Evolutionary conservation across 768 basidiomycete genomes (phyloP).

Genomic region (Boletellus emodensis): DNA sequence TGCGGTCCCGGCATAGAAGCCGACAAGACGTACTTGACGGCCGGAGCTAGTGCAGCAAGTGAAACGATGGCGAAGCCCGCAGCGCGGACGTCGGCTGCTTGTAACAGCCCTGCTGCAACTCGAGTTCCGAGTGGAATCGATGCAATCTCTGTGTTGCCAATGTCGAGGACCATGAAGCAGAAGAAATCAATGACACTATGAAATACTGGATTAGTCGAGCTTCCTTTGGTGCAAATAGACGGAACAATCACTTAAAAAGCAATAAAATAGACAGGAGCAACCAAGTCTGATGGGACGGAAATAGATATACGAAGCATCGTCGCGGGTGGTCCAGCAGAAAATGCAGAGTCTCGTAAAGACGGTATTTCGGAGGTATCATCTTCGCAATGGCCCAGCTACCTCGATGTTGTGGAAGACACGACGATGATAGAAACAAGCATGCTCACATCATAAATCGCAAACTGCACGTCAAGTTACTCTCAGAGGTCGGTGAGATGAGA

Average conservation of each 20-base stretch:
- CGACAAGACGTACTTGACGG: constrained; percentile 63
- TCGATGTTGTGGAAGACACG: constrained; percentile 1
- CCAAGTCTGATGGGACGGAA: constrained; percentile 94
- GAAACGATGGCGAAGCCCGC: constrained; percentile 83
- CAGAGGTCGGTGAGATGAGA: neutral
- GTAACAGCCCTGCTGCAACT: constrained; percentile 71
- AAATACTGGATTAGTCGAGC: neutral
- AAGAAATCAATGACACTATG: constrained; percentile 80
- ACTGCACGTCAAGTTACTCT: constrained; percentile 33
- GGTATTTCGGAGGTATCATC: constrained; percentile 53
- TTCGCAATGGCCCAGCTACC: constrained; percentile 73
- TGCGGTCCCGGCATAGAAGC: neutral
- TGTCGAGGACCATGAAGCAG: constrained; percentile 83
- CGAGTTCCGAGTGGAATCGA: constrained; percentile 67
- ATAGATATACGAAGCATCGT: constrained; percentile 85
- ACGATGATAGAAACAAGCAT: neutral
- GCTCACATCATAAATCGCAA: constrained; percentile 80
- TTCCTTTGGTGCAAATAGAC: neutral
- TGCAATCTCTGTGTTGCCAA: constrained; percentile 68
- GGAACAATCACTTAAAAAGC: constrained; percentile 51
- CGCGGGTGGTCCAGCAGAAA: constrained; percentile 96
- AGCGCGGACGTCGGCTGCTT: constrained; percentile 77
- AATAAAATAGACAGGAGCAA: constrained; percentile 72
- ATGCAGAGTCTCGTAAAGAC: constrained; percentile 71
- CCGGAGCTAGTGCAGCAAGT: constrained; percentile 75